A percentile compares a stretch with the other conserved stretches of the same genome.
Evolutionary conservation across 345 rosid genomes (phyloP).

Genomic region (Atalantia buxifolia): DNA sequence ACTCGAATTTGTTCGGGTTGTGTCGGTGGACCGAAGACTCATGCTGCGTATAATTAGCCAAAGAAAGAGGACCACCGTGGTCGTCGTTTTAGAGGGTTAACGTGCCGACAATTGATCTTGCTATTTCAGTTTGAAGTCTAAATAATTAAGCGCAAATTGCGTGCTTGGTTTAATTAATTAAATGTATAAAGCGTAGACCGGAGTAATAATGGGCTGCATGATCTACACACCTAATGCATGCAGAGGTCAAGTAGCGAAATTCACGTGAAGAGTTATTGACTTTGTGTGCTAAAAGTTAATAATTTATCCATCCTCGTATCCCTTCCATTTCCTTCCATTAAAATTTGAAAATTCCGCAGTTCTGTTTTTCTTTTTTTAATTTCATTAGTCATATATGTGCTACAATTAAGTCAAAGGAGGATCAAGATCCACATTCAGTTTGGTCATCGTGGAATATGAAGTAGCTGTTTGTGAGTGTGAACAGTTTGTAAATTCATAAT

Average conservation of each 20-base stretch:
- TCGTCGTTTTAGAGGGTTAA: neutral
- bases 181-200: neutral
- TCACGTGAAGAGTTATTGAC: neutral
- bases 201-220: neutral
- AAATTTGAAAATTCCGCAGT: neutral
- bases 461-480: neutral
- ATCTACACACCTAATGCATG: neutral
- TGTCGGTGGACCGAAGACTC: neutral
- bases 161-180: neutral
- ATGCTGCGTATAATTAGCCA: neutral
- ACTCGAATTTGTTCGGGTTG: no score
- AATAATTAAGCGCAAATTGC: conserved; percentile 5
- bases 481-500: neutral
- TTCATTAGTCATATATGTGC: neutral
- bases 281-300: neutral
- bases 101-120: neutral
- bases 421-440: conserved; percentile 9
- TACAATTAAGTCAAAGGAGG: conserved; percentile 3
- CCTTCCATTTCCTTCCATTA: neutral
- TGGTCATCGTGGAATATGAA: conserved; percentile 9
- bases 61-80: neutral
- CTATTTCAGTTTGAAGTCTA: neutral
- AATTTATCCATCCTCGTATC: neutral
- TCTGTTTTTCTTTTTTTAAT: neutral
- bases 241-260: neutral